Evolutionary conservation across 768 basidiomycete species (phyloP), one percentile per base, ranked within the genome.

Genomic region (Pulveroboletus sp.): DNA sequence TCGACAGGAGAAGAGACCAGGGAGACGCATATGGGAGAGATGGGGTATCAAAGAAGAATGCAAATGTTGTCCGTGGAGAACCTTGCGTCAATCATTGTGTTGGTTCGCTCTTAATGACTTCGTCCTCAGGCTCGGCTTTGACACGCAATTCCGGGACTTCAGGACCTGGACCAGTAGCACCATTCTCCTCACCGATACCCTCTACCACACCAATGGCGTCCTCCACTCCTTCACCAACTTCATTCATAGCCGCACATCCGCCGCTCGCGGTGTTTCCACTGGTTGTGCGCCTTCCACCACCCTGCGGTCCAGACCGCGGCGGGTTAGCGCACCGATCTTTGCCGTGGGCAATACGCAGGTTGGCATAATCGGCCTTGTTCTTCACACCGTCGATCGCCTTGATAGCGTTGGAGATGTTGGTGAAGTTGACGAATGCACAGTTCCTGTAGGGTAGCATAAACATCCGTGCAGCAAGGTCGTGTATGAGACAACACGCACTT

Each of bases 351-450:
- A 99, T 89, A 34, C 92, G 86, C 57, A 97, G 72, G 67, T 85
- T 85, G 16, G 81, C 76, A 63, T 98, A 98, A 63, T 97, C 94
- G 2, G 90, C 81, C 64, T 92, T 89, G 63, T 77, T 81, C 80
- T 95, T 95, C 70, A 96, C 81, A 8, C 85, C 87, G 49, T 98
- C 95, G 61, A 98, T 94, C n/a, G 95, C 93, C 74, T 97, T 97
- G 76, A 93, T 93, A 12, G 93, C 93, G 63, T 94, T 94, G 43
- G 86, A 84, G 57, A 96, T 83, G 72, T 93, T 93, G 29, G 93
- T 95, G 59, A 93, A 95, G 74, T 95, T 96, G 62, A 93, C 86
- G 64, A 93, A 99, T 26, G 91, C 92, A 65, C 93, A 94, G 71
- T 93, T 92, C 80, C 90, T 93, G 20, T 13, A 52, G 37, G 29